Evolutionary conservation across 345 rosid species (phyloP), one percentile per base, ranked within the genome.

Genomic region (Ailanthus altissimus): DNA sequence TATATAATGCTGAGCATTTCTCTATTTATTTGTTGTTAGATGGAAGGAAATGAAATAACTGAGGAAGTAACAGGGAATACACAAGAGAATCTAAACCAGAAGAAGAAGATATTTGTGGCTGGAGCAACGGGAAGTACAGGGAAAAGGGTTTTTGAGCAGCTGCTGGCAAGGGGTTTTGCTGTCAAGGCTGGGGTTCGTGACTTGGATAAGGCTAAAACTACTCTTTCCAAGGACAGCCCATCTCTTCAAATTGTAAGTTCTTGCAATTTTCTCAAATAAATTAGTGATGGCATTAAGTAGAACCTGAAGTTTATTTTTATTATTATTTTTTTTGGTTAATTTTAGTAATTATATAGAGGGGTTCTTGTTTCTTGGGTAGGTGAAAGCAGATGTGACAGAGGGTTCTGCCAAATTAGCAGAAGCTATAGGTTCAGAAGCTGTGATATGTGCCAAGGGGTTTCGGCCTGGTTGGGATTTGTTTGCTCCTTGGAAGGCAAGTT

Each of bases 131-230:
- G 98, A 8, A 86, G 85, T 74, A 90, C 94, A 1, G 98, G 98
- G 38, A 93, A 94, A 76, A 85, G 97, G 75, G 85, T 94, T 23
- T 93, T 94, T 6, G 91, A 90, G 60, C 98, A 89, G 89, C 83
- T 94, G 42, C 86, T 95, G 59, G 88, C 95, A 0, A 89, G 84
- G 85, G 99, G 98, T 75, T 95, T 91, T 64, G 78, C 85, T 9
- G 98, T 95, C 71, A 93, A 89, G 84, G 97, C 98, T 7, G 97
- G 95, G 36, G 98, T 91, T 76, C 92, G 94, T 23, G 94, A 93
- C 73, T 60, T 91, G 64, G 95, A 88, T 6, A 91, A 89, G 84
- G 97, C 94, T 4, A 89, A 84, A 67, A 26, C 91, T 81, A 71
- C 83, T n/a, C 81, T 93, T 77, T 79, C 87, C 11, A 75, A 75